A percentile compares a stretch with the other conserved stretches of the same genome.
Conservation (phyloP, 441 rosid species). For the Gossypium lobatum region DNA sequence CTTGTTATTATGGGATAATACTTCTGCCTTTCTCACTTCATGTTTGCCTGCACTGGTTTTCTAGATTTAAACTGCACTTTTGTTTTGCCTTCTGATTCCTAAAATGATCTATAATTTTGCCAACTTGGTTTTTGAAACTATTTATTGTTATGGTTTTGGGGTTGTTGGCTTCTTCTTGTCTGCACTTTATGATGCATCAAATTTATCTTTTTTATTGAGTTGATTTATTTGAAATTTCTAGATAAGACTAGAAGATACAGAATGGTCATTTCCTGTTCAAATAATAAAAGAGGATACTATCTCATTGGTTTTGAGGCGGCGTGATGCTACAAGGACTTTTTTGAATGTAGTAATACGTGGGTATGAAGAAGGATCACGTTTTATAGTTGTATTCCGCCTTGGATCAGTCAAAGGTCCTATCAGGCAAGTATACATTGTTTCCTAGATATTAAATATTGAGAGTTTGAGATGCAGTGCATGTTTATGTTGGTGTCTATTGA, state of each 20-base stretch:
- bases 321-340: conserved; percentile 48
- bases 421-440: conserved; percentile 44
- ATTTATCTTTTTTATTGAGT: not conserved
- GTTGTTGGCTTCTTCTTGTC: not conserved
- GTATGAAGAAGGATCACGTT: conserved; percentile 98
- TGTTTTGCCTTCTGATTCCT: not conserved
- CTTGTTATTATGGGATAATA: not conserved
- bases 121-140: not conserved
- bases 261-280: conserved; percentile 93
- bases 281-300: conserved; percentile 88
- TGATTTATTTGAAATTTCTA: conserved; percentile 25
- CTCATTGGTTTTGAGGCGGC: conserved; percentile 64
- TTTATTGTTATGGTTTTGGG: not conserved
- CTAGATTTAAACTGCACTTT: not conserved
- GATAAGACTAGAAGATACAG: conserved; percentile 79
- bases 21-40: not conserved
- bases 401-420: conserved; percentile 84
- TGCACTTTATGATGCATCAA: not conserved
- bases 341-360: conserved; percentile 88
- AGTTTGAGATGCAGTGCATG: not conserved
- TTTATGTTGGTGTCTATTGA: conserved; percentile 14
- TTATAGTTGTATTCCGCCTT: conserved; percentile 84
- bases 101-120: not conserved
- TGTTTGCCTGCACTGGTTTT: not conserved
- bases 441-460: not conserved